Percentiles rank a stretch among this genome's conserved stretches.
Conservation (phyloP, 2,329 filamentous ascomycete species). For the Chaetomiaceae sp. region DNA sequence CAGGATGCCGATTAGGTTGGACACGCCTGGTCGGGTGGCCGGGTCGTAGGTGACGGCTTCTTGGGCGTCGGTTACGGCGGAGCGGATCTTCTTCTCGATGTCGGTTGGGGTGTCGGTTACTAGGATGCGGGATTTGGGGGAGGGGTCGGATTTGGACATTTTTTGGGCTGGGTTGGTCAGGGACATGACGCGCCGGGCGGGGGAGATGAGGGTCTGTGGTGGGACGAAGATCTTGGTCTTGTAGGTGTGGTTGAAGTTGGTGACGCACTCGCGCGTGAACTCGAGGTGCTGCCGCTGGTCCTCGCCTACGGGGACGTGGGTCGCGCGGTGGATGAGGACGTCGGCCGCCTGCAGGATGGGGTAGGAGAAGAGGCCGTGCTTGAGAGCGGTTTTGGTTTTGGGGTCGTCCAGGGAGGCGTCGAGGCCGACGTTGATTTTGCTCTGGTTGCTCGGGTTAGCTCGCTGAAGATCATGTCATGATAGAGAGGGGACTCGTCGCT, state of each 20-base stretch:
- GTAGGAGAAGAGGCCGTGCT: slow-evolving; percentile 91
- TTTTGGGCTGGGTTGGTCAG: slow-evolving; percentile 72
- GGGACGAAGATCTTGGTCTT: slow-evolving; percentile 54
- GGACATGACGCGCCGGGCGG: slow-evolving; percentile 84
- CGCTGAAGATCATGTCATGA: not conserved
- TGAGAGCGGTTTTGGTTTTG: slow-evolving; percentile 56
- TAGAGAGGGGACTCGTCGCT: too few relatives aligned
- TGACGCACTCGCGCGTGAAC: slow-evolving; percentile 80
- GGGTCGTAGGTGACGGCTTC: slow-evolving; percentile 69
- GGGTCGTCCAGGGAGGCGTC: slow-evolving; percentile 55
- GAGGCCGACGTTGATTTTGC: slow-evolving; percentile 64
- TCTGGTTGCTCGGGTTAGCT: slow-evolving; percentile 42
- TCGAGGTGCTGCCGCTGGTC: slow-evolving; percentile 94
- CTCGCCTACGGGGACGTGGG: slow-evolving; percentile 93
- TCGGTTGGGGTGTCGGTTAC: slow-evolving; percentile 65
- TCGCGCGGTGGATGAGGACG: slow-evolving; percentile 83
- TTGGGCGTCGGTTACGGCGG: slow-evolving; percentile 70
- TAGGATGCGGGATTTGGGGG: slow-evolving; percentile 71
- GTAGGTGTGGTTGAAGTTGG: slow-evolving; percentile 78
- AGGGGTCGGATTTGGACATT: slow-evolving; percentile 87
- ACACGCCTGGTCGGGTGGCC: slow-evolving; percentile 66
- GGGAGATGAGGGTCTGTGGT: slow-evolving; percentile 69
- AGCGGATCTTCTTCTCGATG: slow-evolving; percentile 65
- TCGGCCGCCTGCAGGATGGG: slow-evolving; percentile 94
- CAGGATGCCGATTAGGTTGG: slow-evolving; percentile 81